phyloP scores from a whole-genome alignment of 2,329 filamentous ascomycete species.

The Reticulascus tulasneorum region DNA sequence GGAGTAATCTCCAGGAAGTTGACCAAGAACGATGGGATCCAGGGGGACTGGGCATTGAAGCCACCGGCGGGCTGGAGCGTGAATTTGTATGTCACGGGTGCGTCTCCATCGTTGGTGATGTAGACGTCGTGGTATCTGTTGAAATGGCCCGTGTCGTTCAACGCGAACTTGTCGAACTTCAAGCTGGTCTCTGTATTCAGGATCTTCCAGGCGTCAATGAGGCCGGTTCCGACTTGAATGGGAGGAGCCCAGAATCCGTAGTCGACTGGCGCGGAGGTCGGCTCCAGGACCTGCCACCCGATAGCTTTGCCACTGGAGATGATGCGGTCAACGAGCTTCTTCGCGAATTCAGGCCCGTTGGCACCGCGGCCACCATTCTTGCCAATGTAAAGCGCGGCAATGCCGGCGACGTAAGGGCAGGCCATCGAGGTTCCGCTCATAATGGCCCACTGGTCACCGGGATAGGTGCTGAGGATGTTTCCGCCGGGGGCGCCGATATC shows the following conservation, averaged over 20 bases:
- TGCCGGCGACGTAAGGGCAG: constrained; percentile 40
- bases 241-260: constrained; percentile 25
- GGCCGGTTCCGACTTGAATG: constrained; percentile 34
- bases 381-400: constrained; percentile 34
- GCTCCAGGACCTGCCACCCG: constrained; percentile 20
- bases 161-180: constrained; percentile 32
- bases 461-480: constrained; percentile 42
- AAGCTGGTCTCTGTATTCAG: constrained; percentile 32
- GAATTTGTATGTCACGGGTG: constrained; percentile 28
- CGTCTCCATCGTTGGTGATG: constrained; percentile 32
- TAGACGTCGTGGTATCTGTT: constrained; percentile 16
- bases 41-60: constrained; percentile 27
- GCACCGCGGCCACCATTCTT: constrained; percentile 26
- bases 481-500: constrained; percentile 39
- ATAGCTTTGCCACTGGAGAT: constrained; percentile 26
- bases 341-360: constrained; percentile 25
- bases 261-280: constrained; percentile 17
- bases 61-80: constrained; percentile 26
- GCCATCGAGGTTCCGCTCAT: constrained; percentile 47
- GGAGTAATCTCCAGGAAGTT: constrained; percentile 10
- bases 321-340: constrained; percentile 24
- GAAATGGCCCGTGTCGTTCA: constrained; percentile 41
- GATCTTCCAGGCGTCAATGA: constrained; percentile 38
- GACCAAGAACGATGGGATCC: constrained; percentile 3
- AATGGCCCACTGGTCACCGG: constrained; percentile 29